Percentiles rank a stretch among this genome's conserved stretches.
phyloP scores from a whole-genome alignment of 345 rosid species.

The Citrus sp. region DNA sequence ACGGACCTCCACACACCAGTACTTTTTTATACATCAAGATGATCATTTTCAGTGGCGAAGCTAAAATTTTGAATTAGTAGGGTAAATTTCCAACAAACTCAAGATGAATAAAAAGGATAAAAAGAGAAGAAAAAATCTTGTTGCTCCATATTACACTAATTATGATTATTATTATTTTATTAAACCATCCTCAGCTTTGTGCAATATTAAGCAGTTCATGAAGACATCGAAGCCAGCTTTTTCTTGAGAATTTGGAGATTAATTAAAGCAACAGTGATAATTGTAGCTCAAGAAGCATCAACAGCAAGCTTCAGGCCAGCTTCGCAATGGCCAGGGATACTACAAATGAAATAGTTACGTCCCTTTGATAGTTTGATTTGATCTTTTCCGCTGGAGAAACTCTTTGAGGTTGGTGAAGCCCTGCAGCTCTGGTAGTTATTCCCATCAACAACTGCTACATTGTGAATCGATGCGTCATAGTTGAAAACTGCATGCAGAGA shows the following conservation, averaged over 20 bases:
- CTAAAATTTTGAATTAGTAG: no score
- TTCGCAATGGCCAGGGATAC: constrained; percentile 21
- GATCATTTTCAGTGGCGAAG: no score
- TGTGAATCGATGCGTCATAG: constrained; percentile 20
- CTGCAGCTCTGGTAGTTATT: constrained; percentile 12
- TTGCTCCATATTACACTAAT: no score
- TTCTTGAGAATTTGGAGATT: neutral
- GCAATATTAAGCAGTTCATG: neutral
- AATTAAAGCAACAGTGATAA: neutral
- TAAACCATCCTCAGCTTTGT: no score
- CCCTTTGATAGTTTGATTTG: constrained; percentile 16
- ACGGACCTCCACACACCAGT: no score
- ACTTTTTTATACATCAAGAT: no score
- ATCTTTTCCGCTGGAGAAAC: constrained; percentile 18
- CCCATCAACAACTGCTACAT: constrained; percentile 17
- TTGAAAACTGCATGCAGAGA: constrained; percentile 12
- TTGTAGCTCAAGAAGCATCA: constrained; percentile 12
- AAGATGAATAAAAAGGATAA: no score
- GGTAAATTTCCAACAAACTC: no score
- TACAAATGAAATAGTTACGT: constrained; percentile 25
- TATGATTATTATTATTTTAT: no score
- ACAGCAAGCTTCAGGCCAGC: constrained; percentile 24
- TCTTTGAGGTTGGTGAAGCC: constrained; percentile 1
- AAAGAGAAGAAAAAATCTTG: no score
- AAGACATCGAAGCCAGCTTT: neutral